Evolutionary conservation across 2,329 filamentous ascomycete genomes (phyloP).

Genomic region (Stagonosporopsis rhizophila): DNA sequence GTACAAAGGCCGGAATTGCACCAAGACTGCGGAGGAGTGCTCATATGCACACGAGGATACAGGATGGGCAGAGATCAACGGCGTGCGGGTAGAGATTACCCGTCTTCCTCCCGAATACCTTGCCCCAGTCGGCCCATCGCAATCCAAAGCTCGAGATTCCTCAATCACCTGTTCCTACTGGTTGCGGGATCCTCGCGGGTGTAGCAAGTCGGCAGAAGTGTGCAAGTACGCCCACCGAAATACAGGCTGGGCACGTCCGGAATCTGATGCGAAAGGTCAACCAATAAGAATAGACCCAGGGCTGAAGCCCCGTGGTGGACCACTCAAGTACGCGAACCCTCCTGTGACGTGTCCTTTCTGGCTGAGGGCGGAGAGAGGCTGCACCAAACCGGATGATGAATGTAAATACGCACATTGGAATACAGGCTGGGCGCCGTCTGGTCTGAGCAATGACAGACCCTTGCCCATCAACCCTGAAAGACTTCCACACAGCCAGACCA

Average conservation of each 20-base stretch:
- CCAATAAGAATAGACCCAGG: conserved; percentile 22
- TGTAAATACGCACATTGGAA: conserved; percentile 21
- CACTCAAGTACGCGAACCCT: conserved; percentile 5
- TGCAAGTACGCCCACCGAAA: conserved; percentile 35
- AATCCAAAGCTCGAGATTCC: conserved; percentile 20
- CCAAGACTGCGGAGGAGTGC: conserved; percentile 31
- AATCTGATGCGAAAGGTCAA: neutral
- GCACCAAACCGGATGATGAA: conserved; percentile 23
- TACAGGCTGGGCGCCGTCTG: conserved; percentile 27
- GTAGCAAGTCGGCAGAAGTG: conserved; percentile 19
- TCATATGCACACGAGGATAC: conserved; percentile 41
- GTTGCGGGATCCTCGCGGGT: conserved; percentile 22
- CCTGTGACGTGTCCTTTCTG: conserved; percentile 28
- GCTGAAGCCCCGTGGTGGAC: neutral
- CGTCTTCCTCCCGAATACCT: neutral
- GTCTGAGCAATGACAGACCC: neutral
- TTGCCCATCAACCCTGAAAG: neutral
- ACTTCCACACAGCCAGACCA: neutral
- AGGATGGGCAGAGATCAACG: conserved; percentile 21
- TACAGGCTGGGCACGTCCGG: conserved; percentile 24
- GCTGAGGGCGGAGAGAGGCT: conserved; percentile 20
- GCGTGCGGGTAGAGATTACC: neutral
- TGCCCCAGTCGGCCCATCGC: neutral
- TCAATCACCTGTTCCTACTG: conserved; percentile 33
- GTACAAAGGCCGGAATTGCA: conserved; percentile 30